phyloP scores from a whole-genome alignment of 1,139 yeast species.

The Pichia sp. region DNA sequence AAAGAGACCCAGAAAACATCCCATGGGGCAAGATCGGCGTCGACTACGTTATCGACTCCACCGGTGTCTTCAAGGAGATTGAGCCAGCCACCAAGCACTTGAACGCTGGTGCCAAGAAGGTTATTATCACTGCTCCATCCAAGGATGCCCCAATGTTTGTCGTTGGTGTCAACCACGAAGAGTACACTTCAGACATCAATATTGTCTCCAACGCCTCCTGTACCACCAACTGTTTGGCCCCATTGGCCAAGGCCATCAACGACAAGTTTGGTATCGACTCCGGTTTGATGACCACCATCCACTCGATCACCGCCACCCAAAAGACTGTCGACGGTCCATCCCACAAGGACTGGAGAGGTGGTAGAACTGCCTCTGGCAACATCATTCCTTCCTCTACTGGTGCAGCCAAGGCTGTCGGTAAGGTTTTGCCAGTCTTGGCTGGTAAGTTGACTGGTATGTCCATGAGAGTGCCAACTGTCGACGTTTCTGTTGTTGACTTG shows the following conservation, averaged over 20 bases:
- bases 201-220: conserved; percentile 84
- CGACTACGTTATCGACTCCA: conserved; percentile 78
- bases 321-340: conserved; percentile 92
- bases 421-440: conserved; percentile 79
- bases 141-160: conserved; percentile 88
- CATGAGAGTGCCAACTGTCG: conserved; percentile 84
- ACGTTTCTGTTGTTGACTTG: conserved; percentile 76
- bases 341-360: conserved; percentile 95
- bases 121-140: conserved; percentile 82
- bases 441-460: conserved; percentile 90
- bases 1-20: conserved; percentile 74
- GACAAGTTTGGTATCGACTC: conserved; percentile 77
- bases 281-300: conserved; percentile 88
- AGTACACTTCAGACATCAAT: conserved; percentile 65
- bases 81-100: conserved; percentile 81
- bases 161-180: conserved; percentile 76
- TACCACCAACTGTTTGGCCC: conserved; percentile 89
- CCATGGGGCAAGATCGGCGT: conserved; percentile 81
- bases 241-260: conserved; percentile 78
- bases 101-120: conserved; percentile 87
- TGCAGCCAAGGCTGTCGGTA: conserved; percentile 92
- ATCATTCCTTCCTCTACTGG: conserved; percentile 87
- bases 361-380: conserved; percentile 90
- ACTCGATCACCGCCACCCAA: conserved; percentile 86
- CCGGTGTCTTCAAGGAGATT: conserved; percentile 79